Percentiles rank a stretch among this genome's conserved stretches.
Evolutionary conservation across 306 rosid species (phyloP).

Genomic region (Vigna trinervia): DNA sequence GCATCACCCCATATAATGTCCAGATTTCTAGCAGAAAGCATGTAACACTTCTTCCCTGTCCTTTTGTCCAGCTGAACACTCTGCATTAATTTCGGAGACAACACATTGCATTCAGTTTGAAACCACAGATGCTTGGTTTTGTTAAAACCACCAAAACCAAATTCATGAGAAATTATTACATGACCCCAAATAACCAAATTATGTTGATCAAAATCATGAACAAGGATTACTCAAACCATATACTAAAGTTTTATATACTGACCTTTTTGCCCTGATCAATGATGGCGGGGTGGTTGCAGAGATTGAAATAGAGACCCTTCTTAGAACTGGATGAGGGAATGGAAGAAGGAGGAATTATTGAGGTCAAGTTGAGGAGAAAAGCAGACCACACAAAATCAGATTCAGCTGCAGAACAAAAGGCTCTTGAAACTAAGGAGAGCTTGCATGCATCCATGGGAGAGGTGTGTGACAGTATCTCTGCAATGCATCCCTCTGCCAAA

Average conservation of each 20-base stretch:
- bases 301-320: conserved; percentile 25
- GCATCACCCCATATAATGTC: neutral
- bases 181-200: too few species aligned
- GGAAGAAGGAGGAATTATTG: neutral
- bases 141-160: too few species aligned
- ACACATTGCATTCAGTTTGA: neutral
- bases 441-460: conserved; percentile 30
- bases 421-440: neutral
- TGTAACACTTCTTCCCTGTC: conserved; percentile 44
- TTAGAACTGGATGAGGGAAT: neutral
- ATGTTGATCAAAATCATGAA: too few species aligned
- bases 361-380: neutral
- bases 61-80: conserved; percentile 46
- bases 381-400: conserved; percentile 23
- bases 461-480: neutral
- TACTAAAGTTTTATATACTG: neutral
- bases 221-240: too few species aligned
- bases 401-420: conserved; percentile 13
- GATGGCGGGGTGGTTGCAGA: conserved; percentile 7
- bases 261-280: conserved; percentile 31
- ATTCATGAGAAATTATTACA: too few species aligned
- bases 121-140: too few species aligned
- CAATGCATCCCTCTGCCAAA: conserved; percentile 43
- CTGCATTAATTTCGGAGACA: conserved; percentile 30
- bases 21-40: neutral